Conservation (phyloP, 2,329 filamentous ascomycete species). For the Aspergillus cejpii region DNA sequence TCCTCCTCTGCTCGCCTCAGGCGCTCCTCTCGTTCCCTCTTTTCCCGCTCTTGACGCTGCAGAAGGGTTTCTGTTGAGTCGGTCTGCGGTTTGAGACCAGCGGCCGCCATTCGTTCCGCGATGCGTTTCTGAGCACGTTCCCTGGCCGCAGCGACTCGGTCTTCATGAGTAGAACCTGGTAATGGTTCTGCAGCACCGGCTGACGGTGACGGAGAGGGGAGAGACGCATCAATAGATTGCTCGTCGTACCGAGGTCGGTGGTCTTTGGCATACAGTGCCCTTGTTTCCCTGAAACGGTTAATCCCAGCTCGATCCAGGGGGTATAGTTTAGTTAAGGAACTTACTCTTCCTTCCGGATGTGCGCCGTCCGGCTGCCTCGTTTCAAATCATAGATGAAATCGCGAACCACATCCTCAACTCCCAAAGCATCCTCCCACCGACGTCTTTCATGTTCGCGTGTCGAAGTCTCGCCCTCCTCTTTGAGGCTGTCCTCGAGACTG, state of each 20-base stretch:
- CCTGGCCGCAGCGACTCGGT: slow-evolving; percentile 91
- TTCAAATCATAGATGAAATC: slow-evolving; percentile 98
- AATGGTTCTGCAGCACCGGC: slow-evolving; percentile 62
- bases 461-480: slow-evolving; percentile 68
- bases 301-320: slow-evolving; percentile 2
- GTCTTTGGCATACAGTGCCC: slow-evolving; percentile 44
- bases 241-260: slow-evolving; percentile 50
- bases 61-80: slow-evolving; percentile 74
- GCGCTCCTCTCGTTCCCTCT: slow-evolving; percentile 78
- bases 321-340: slow-evolving; percentile 13
- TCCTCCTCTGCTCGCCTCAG: slow-evolving; percentile 88
- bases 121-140: slow-evolving; percentile 96
- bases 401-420: slow-evolving; percentile 91
- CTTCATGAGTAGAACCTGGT: slow-evolving; percentile 82
- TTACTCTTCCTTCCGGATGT: slow-evolving; percentile 58
- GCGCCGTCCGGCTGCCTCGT: slow-evolving; percentile 70
- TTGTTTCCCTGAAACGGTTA: slow-evolving; percentile 43
- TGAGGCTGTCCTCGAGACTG: slow-evolving; percentile 78
- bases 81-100: slow-evolving; percentile 77
- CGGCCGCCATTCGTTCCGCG: slow-evolving; percentile 87
- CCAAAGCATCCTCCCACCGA: slow-evolving; percentile 91
- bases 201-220: slow-evolving; percentile 44
- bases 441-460: slow-evolving; percentile 83
- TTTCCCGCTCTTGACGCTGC: slow-evolving; percentile 83
- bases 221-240: slow-evolving; percentile 42